These are phyloP conservation scores for Solanum rostratum DNA, from an alignment of 257 asterid species.

Conservation along the genomic window DNA sequence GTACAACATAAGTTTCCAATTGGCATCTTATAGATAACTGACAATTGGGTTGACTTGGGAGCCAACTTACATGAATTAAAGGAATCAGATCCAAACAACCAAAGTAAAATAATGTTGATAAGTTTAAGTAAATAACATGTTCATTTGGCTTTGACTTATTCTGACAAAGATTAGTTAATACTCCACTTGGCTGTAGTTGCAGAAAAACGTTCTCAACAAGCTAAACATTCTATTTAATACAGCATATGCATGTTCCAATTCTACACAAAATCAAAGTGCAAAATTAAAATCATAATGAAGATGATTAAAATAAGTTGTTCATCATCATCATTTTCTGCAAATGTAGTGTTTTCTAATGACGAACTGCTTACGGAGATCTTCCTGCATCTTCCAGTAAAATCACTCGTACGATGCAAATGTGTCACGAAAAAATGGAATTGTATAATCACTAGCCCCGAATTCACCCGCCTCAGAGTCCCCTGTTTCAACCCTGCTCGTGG, in stretches of 20 bases:
- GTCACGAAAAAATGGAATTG: neutral
- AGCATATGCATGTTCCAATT: neutral
- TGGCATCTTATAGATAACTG: neutral
- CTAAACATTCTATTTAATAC: neutral
- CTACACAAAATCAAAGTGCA: neutral
- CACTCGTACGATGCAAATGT: neutral
- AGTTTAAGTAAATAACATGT: neutral
- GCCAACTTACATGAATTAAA: neutral
- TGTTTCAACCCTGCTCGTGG: neutral
- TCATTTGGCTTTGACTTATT: neutral
- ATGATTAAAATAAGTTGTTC: neutral
- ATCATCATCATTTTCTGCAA: neutral
- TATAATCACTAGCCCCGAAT: neutral
- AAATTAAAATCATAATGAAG: neutral
- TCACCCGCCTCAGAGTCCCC: neutral
- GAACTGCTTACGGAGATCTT: neutral
- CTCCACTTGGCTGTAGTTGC: neutral
- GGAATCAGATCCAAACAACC: neutral
- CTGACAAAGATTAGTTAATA: neutral
- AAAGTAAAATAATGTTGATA: neutral
- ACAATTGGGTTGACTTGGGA: neutral
- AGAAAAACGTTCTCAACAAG: neutral
- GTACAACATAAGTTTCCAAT: too few species aligned
- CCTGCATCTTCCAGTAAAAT: neutral
- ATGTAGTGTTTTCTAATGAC: neutral